Percentiles rank a stretch among this genome's conserved stretches.
Conservation (phyloP, 352 stramenopile genomes). For the Phytopythium cucurbitacearum region DNA sequence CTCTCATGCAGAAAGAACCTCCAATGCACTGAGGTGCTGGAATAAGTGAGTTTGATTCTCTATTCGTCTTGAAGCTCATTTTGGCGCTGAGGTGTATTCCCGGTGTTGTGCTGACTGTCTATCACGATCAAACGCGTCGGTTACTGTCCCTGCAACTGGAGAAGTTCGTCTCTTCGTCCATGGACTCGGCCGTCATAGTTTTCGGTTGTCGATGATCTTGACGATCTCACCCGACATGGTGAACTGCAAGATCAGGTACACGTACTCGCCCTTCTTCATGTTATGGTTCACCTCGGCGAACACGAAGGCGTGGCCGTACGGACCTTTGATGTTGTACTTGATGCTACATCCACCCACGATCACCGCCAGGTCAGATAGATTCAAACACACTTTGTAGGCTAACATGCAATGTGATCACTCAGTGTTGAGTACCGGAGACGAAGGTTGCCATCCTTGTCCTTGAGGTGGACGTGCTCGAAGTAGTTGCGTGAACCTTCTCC, state of each 20-base stretch:
- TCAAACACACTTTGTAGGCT: not conserved
- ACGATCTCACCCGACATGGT: constrained; percentile 88
- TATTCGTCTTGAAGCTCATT: no score
- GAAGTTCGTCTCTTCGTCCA: no score
- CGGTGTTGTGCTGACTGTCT: no score
- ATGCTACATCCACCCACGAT: constrained; percentile 37
- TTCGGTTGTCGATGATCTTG: constrained; percentile 92
- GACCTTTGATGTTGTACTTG: constrained; percentile 94
- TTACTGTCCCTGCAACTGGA: no score
- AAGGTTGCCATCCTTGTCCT: constrained; percentile 78
- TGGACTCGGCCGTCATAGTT: constrained; percentile 5
- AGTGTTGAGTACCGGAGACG: constrained; percentile 40
- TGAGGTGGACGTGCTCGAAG: constrained; percentile 89
- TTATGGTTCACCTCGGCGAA: constrained; percentile 90
- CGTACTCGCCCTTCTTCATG: constrained; percentile 93
- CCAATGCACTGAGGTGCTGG: no score
- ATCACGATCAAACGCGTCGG: no score
- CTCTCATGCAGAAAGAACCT: no score
- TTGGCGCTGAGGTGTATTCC: no score
- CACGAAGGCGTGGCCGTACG: constrained; percentile 78
- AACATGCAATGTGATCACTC: not conserved
- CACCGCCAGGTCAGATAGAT: not conserved
- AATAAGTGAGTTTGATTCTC: no score
- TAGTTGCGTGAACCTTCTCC: no score
- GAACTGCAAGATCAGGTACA: constrained; percentile 94